Base-by-base conservation (phyloP, 1,139 yeast genomes). In the Geotrichum fermentans region DNA sequence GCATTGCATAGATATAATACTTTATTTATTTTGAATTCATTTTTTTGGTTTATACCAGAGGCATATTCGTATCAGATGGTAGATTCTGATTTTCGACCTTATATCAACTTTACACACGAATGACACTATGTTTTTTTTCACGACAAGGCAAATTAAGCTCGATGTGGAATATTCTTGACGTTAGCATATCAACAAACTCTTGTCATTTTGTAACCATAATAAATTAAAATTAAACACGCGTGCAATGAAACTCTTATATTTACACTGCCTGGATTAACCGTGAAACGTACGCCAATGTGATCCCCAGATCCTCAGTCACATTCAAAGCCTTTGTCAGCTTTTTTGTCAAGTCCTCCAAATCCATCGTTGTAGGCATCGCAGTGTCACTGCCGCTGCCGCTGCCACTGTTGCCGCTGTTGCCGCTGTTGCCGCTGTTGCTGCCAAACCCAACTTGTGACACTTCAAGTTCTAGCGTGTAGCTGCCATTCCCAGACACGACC, bases 271-370 rank as follows among this genome's bases (percentile, higher is more conserved):
- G 2, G 7, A 32, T 7, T n/a, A n/a, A 11, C 14, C 14, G 34
- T 17, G n/a, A 6, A 34, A 37, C 26, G 29, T 46, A 52, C 5
- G 45, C 40, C 26, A 45, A 43, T 10, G 33, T 45, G 17, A 52
- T 34, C 6, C 49, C 54, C 30, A 52, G 33, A 33, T 52, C 54
- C 43, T 52, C 54, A 1, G 54, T 52, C 18, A 42, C 13, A 16
- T 49, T 45, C 22, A 52, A 35, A 2, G 46, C 49, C 10, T 24
- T 32, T 11, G 39, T 20, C 24, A 52, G 34, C 37, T 43, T 51
- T 5, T 42, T 34, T 20, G 36, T 28, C 34, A 46, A 16, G 4
- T 16, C 45, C 7, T 33, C 20, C 37, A 32, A 11, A 16, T 40
- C 45, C 2, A 44, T n/a, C 11, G 35, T 45, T 22, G 41, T 2